Base-by-base conservation (phyloP, 345 rosid genomes). In the Linum tenue region DNA sequence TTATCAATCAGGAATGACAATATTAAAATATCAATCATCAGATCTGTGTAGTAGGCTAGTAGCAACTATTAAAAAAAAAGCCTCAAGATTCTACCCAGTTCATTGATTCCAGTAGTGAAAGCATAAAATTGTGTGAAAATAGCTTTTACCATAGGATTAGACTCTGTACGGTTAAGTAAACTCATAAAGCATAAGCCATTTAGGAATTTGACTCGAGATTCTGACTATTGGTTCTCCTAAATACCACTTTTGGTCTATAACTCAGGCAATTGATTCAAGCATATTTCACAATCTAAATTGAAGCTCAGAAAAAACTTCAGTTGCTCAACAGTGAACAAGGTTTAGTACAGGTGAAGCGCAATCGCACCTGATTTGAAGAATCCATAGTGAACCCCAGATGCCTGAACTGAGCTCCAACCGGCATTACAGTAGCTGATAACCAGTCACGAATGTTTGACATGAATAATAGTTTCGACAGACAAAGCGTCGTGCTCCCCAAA, bases 381-480 rank as follows among this genome's bases (percentile, higher is more conserved):
- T 73, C 73, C 14, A 67, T 5, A 63, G 70, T 36, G 59, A 67
- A 65, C 68, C 78, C 85, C 48, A 90, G 50, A 70, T 92, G 94
- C 81, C 85, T 80, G 75, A 79, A 85, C 64, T 69, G 91, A 56
- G 96, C 94, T 22, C 97, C 98, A 60, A 88, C 67, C 22, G 97
- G 97, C 56, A 90, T 72, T 3, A 85, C 90, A 67, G 76, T 70
- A 1, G 77, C 84, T 16, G 97, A 86, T 70, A 88, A 78, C 90
- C 96, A 84, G 70, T 88, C 89, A 42, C 66, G 59, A 60, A 81
- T 66, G 72, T 82, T 80, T 53, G 89, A 85, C 69, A 69, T 77
- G 74, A 88, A 90, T 43, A 74, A 82, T 5, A 90, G 82, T 79
- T 90, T 90, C 7, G 87, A 71, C 38, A 92, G 80, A 68, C 86